Base-by-base conservation (phyloP, 2,329 filamentous ascomycete species). In the Gnomoniopsis smithogilvyi region DNA sequence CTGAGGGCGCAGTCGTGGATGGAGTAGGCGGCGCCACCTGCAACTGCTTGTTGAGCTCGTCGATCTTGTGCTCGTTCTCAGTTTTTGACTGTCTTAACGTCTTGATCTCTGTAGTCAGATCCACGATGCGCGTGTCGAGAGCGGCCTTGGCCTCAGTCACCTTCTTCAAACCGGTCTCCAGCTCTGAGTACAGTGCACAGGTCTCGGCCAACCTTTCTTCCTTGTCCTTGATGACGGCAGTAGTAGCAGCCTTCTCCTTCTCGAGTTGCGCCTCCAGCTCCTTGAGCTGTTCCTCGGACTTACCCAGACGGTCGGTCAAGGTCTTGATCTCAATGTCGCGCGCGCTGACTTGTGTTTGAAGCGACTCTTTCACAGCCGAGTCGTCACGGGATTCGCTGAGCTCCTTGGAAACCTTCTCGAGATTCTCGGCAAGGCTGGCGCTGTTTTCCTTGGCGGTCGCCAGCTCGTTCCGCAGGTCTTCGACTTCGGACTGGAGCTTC, bases 371-470 rank as follows among this genome's bases (percentile, higher is more conserved):
- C 1, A 71, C 69, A 2, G 72, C 71, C 17, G 68, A 66, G 11
- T 72, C 69, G 52, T 80, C 77, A 10, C 73, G 77, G 21, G 72
- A 72, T 61, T 81, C 76, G 60, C 65, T 80, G 7, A 92, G 74
- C 65, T 91, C 86, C 14, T 83, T 78, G 1, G 86, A 88, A 0
- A 87, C 83, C 53, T 82, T 82, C 68, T 92, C 89, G 2, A 93
- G 74, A 58, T 81, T 90, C 67, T 84, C 78, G 1, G 85, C 83
- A 66, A 92, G 80, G n/a, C 82, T 80, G 60, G 84, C 76, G 45
- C 84, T 86, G 47, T 88, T 89, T 67, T 95, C 89, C 64, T 90
- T 86, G 11, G 87, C 86, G 14, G 85, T 83, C 2, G 84, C 81
- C 4, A 96, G 78, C 65, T 96, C 90, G 3, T 83, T 78, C 71